phyloP scores from a whole-genome alignment of 2,329 filamentous ascomycete genomes.

The Colletotrichum destructivum region DNA sequence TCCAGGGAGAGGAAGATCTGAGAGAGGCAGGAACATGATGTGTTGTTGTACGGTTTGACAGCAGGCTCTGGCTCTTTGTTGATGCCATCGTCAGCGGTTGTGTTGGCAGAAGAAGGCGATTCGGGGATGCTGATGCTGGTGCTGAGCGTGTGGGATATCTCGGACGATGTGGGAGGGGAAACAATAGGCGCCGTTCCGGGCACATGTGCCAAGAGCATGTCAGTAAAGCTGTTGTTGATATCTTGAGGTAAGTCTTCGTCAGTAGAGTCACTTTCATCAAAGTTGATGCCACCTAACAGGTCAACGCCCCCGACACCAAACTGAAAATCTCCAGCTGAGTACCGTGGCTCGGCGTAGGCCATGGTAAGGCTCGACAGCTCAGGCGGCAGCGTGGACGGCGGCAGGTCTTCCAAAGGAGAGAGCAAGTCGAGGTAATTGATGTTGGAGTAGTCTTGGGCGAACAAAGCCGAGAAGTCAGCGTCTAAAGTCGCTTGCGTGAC shows the following conservation, averaged over 20 bases:
- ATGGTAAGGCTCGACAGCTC: conserved; percentile 27
- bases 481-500: conserved; percentile 46
- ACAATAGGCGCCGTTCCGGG: conserved; percentile 9
- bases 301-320: conserved; percentile 47
- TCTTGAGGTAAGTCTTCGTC: conserved; percentile 49
- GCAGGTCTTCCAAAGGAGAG: conserved; percentile 31
- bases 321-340: conserved; percentile 38
- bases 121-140: conserved; percentile 19
- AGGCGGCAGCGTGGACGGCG: conserved; percentile 26
- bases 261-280: conserved; percentile 50
- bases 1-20: conserved; percentile 66
- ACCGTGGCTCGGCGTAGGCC: conserved; percentile 38
- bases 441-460: conserved; percentile 49
- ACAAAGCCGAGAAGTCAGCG: conserved; percentile 52
- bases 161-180: conserved; percentile 27
- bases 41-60: conserved; percentile 38
- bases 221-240: conserved; percentile 42
- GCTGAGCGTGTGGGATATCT: conserved; percentile 25
- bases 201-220: conserved; percentile 35
- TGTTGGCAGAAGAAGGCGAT: conserved; percentile 22
- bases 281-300: conserved; percentile 52
- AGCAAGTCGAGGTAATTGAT: conserved; percentile 56
- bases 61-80: neutral
- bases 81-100: neutral
- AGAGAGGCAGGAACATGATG: conserved; percentile 64